Conservation (phyloP, 169 alveolate species). For the Fabrea salina region DNA sequence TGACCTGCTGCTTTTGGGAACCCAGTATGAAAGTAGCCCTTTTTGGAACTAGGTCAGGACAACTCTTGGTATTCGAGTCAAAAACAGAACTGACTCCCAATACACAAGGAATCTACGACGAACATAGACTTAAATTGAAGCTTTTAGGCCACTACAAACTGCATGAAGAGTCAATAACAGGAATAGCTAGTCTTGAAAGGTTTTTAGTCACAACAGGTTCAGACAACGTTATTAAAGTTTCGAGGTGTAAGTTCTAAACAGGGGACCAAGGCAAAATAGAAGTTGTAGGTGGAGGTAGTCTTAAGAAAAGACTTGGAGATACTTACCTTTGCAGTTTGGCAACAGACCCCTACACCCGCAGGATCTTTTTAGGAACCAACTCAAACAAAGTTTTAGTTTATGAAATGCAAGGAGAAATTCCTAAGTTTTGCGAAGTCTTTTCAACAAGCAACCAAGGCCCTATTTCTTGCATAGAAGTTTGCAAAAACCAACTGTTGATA, state of each 20-base stretch:
- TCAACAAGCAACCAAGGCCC: background rate
- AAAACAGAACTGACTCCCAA: background rate
- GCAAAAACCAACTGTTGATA: background rate
- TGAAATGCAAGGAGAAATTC: background rate
- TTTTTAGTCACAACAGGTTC: background rate
- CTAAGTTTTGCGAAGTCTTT: background rate
- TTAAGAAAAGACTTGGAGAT: slow-evolving; percentile 14
- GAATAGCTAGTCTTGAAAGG: background rate
- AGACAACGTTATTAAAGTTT: slow-evolving; percentile 1
- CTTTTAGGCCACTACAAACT: background rate
- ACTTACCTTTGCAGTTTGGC: background rate
- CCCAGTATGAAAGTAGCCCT: background rate
- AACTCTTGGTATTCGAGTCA: background rate
- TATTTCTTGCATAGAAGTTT: background rate
- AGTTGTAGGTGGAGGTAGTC: slow-evolving; percentile 13
- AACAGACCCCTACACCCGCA: background rate
- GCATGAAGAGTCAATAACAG: background rate
- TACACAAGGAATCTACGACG: background rate
- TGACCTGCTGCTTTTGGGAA: slow-evolving; percentile 11
- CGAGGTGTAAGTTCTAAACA: background rate
- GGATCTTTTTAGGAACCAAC: slow-evolving; percentile 5
- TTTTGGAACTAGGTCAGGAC: background rate
- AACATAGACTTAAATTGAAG: background rate
- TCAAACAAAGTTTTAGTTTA: background rate
- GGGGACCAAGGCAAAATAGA: background rate